A percentile compares a stretch with the other conserved stretches of the same genome.
These are phyloP conservation scores for Capillidium heterosporum DNA, from an alignment of 371 early-diverging fungal species.

Conservation along the genomic window DNA sequence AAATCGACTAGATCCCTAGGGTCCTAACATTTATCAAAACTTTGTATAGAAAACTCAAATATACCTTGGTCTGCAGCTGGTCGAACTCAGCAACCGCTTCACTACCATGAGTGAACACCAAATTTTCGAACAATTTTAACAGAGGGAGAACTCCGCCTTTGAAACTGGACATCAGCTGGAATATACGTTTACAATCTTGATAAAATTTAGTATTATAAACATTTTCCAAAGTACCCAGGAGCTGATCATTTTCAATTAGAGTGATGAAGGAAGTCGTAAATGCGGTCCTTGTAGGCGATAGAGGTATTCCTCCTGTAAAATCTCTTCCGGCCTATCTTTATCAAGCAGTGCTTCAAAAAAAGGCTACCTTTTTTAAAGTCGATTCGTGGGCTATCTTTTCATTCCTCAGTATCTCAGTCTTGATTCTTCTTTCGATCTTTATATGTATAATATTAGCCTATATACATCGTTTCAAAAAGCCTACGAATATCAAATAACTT, in stretches of 20 bases:
- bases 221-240: background rate
- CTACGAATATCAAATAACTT: conserved; percentile 81
- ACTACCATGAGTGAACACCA: conserved; percentile 27
- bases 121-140: conserved; percentile 40
- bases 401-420: conserved; percentile 75
- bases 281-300: too few relatives aligned
- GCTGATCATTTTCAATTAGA: background rate
- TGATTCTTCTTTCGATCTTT: conserved; percentile 59
- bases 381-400: conserved; percentile 67
- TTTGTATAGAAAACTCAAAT: background rate
- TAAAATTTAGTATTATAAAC: background rate
- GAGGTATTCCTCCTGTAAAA: too few relatives aligned
- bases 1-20: conserved; percentile 70
- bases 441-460: background rate
- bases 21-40: conserved; percentile 20
- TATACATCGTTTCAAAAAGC: background rate
- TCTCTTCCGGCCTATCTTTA: background rate
- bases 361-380: conserved; percentile 41
- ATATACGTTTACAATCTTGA: conserved; percentile 1
- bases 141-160: conserved; percentile 4
- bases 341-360: background rate
- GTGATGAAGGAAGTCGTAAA: background rate
- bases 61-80: conserved; percentile 6
- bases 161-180: background rate
- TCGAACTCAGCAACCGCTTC: conserved; percentile 19